Conservation (phyloP, 441 rosid species). For the Metrosideros polymorpha region DNA sequence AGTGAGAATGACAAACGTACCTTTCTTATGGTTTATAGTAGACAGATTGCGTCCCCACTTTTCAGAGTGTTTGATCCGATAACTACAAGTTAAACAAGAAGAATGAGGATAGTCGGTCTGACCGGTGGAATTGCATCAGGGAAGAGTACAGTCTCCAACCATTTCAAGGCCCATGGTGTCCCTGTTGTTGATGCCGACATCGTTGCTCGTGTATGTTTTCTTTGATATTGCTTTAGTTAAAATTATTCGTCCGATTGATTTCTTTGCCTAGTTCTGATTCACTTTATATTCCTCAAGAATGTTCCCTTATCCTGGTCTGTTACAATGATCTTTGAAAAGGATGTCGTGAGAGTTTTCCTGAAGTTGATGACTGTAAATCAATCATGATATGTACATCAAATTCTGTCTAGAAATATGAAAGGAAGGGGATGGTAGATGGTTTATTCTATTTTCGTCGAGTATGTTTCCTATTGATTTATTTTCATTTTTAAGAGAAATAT, state of each 20-base stretch:
- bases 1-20: not conserved
- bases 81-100: not conserved
- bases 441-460: not conserved
- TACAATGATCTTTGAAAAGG: not conserved
- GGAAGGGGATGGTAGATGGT: not conserved
- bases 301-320: not conserved
- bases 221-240: not conserved
- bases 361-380: not conserved
- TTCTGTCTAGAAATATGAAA: not conserved
- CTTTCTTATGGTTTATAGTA: not conserved
- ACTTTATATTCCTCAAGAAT: not conserved
- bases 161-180: constrained; percentile 57
- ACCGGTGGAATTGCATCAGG: constrained; percentile 92
- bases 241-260: not conserved
- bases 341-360: not conserved
- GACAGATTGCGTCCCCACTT: not conserved
- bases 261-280: not conserved
- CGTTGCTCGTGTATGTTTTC: constrained; percentile 57
- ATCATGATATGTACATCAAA: not conserved
- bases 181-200: constrained; percentile 74
- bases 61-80: not conserved
- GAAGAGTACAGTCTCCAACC: constrained; percentile 79
- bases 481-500: not conserved
- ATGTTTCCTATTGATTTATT: not conserved
- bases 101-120: constrained; percentile 73